Evolutionary conservation across 495 filamentous ascomycete genomes (phyloP).

Genomic region (Penicillium riverlandense): DNA sequence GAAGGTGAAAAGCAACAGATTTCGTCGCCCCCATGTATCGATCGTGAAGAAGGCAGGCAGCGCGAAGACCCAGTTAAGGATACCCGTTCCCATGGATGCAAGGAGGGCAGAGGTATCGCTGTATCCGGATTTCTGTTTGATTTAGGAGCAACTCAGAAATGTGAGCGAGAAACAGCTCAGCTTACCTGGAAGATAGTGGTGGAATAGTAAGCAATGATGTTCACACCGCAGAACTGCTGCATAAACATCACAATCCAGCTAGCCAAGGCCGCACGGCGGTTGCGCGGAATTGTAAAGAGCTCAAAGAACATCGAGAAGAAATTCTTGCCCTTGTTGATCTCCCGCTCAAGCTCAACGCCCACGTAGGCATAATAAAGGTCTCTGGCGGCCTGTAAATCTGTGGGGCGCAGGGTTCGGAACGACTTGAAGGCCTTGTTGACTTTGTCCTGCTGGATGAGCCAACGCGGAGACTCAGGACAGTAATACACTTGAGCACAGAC

Average conservation of each 20-base stretch:
- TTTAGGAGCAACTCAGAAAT: too few species aligned
- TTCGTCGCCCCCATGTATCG: conserved; percentile 56
- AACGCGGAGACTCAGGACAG: conserved; percentile 62
- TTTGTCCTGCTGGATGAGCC: conserved; percentile 53
- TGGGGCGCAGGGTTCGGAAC: conserved; percentile 35
- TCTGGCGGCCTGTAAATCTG: conserved; percentile 42
- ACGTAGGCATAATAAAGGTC: conserved; percentile 50
- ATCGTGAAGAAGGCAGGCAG: conserved; percentile 63
- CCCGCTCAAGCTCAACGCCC: conserved; percentile 36
- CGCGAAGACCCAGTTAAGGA: conserved; percentile 59
- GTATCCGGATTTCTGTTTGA: conserved; percentile 31
- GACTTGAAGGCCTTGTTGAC: conserved; percentile 36
- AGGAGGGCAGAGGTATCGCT: conserved; percentile 39
- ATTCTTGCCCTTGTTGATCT: conserved; percentile 36
- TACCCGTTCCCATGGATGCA: conserved; percentile 56
- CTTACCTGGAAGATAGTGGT: conserved; percentile 44
- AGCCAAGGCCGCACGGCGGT: conserved; percentile 46
- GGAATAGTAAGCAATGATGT: conserved; percentile 48
- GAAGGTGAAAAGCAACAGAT: conserved; percentile 58
- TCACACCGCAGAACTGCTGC: conserved; percentile 48
- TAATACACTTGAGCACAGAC: conserved; percentile 49
- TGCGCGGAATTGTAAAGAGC: conserved; percentile 47
- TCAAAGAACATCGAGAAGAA: conserved; percentile 45
- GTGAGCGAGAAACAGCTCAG: too few species aligned
- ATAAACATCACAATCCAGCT: conserved; percentile 45